phyloP scores from a whole-genome alignment of 169 alveolate species.

The Eimeria falciformis region DNA sequence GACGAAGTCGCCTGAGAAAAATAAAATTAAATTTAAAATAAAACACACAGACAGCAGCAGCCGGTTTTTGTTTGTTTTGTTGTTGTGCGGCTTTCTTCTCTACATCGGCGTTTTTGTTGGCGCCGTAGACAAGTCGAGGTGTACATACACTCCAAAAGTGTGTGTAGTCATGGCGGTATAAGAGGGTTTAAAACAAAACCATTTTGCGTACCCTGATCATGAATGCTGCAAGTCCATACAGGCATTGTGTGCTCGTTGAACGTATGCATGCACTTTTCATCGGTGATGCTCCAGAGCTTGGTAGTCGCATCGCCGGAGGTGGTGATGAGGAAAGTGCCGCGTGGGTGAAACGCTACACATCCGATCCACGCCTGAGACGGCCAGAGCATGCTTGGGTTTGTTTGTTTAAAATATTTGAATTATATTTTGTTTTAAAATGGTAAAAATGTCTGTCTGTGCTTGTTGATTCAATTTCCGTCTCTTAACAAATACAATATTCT shows the following conservation, averaged over 20 bases:
- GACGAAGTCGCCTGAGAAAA: slow-evolving; percentile 73
- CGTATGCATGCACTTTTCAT: slow-evolving; percentile 92
- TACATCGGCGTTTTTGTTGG: neutral
- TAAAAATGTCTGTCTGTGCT: neutral
- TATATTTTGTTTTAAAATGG: neutral
- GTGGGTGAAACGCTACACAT: slow-evolving; percentile 93
- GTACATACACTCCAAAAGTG: neutral
- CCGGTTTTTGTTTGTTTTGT: no score
- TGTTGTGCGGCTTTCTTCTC: no score
- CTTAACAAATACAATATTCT: no score
- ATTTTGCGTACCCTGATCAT: neutral
- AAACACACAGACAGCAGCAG: neutral
- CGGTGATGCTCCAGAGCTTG: slow-evolving; percentile 95
- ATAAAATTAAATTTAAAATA: neutral
- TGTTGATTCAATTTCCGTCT: neutral
- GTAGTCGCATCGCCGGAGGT: slow-evolving; percentile 94
- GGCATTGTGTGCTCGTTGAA: slow-evolving; percentile 93
- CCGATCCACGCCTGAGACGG: slow-evolving; percentile 92
- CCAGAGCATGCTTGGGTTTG: no score
- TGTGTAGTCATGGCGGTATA: neutral
- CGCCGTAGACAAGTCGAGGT: neutral
- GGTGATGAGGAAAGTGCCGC: slow-evolving; percentile 89
- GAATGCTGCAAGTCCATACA: slow-evolving; percentile 86
- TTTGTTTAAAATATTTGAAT: no score
- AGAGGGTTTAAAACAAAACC: no score